Evolutionary conservation across 257 asterid species (phyloP), one percentile per base, ranked within the genome.

Genomic region (Rauvolfia tetraphylla): DNA sequence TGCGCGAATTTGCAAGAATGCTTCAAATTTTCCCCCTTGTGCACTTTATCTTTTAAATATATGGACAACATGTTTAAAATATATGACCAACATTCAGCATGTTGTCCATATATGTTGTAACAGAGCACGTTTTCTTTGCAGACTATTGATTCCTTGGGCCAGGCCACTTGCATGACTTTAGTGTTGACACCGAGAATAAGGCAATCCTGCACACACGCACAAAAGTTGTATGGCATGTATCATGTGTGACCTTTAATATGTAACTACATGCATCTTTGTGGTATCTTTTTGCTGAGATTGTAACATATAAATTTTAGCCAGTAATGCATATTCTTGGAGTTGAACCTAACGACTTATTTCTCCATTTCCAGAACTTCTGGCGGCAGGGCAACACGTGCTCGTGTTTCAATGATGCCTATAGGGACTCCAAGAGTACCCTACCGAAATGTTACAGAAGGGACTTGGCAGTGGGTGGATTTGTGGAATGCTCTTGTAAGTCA

Each of bases 401-500:
- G 89, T 67, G 84, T 90, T 68, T 36, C 92, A n/a, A 90, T 93
- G 98, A 95, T 91, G 98, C 96, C 98, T 31, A 89, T 93, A 68
- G 99, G 97, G 79, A 87, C 94, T 57, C 98, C 98, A 46, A 85
- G 90, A 82, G 98, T 95, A 69, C 96, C 91, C 71, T 95, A 95
- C 76, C 86, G 96, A 84, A 91, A 90, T 82, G 83, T 86, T 33
- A 59, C 78, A 51, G 96, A 91, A 78, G 93, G 96, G 74, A 84
- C 93, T 25, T 89, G 98, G 97, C 96, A 91, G 79, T 90, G 96
- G 97, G 89, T 95, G 71, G 99, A 95, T 85, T 79, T 93, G 81
- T 91, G 96, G 96, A 89, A 93, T 87, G 98, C 97, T 84, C 98
- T 95, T 77, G 99, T 95, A 87, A 88, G 98, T 90, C 58, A 71